Base-by-base conservation (phyloP, 352 stramenopile genomes). In the Thraustochytrium striatum region DNA sequence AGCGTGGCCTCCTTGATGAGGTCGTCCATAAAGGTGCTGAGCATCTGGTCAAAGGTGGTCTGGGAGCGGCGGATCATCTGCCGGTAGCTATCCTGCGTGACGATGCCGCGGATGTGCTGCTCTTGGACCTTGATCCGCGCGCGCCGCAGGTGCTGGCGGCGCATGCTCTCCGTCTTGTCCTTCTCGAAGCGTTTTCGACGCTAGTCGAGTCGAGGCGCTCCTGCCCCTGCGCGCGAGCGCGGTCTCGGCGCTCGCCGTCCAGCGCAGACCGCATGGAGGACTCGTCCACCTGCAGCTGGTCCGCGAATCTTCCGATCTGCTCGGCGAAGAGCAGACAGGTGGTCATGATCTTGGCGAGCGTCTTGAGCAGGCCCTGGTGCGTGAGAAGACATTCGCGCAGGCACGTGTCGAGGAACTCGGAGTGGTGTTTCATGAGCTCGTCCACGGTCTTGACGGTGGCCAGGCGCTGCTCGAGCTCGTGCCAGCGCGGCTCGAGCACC, bases 351-450 rank as follows among this genome's bases (percentile, higher is more conserved):
- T 96, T 97, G 8, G 92, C 95, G 38, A 98, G 87, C 33, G 94
- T 90, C 33, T 89, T 86, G 41, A 99, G 87, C 1, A 99, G 83
- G n/a, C 95, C 89, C 32, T 90, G 91, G 82, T 98, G 96, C 0
- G 94, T 98, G 50, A 99, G 85, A 36, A 99, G 85, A 58, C 95
- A 99, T 78, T 98, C 95, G 81, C 97, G 97, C 35, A 99, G 79
- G 65, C 94, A 97, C 65, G 91, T 90, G 79, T 98, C 91, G 1
- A 98, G 87, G 80, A 99, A 99, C 43, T 96, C 88, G 52, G 93
- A 88, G 85, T 99, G 97, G 43, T 90, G 86, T 35, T 90, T 84
- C 21, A 99, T 83, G 59, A 99, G 90, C 69, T 98, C 92, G 79
- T 99, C 96, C 1, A 98, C 91, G 0, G 91, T 97, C 30, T 62